Evolutionary conservation across 139 green algal species (phyloP), one percentile per base, ranked within the genome.

Genomic region (Tetratostichococcus sp.): DNA sequence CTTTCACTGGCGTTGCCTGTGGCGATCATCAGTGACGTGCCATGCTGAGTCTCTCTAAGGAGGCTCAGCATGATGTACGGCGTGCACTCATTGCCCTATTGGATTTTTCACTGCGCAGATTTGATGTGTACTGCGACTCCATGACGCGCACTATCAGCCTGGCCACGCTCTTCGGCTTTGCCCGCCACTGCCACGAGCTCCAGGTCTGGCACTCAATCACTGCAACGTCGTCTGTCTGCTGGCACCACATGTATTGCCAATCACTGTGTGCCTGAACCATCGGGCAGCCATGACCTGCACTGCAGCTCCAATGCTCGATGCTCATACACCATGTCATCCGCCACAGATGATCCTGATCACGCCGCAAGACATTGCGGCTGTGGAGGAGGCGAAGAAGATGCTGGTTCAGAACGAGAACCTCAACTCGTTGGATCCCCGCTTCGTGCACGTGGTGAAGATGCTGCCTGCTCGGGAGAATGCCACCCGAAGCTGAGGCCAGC

Each of bases 371-470:
- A 79, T 86, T 8, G 65, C 68, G 16, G 80, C 81, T 23, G 74
- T 86, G 62, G 79, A 85, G 59, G 79, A 79, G 35, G 81, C 81
- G 3, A 73, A 80, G 30, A 65, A 87, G 62, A 34, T 70, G 67
- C 26, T 82, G 72, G 22, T 23, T 2, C 50, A 62, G 50, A 62
- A 62, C 50, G 50, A 62, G 50, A 26, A 26, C 50, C 2, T 62
- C 17, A 17, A 62, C 11, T 5, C 11, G 11, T n/a, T 62, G 17
- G 50, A 62, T 17, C 22, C 14, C 11, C 50, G 50, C 50, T 62
- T 62, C 26, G 50, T 62, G 14, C 50, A 62, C 50, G 50, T 62
- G 14, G 50, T 62, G 11, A 8, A 17, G 14, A 62, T 62, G 50
- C 17, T 5, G 50, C 50, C 50, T n/a, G 50, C 50, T 5, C 50